A percentile compares a stretch with the other conserved stretches of the same genome.
phyloP scores from a whole-genome alignment of 495 filamentous ascomycete species.

The Chlorociboria aeruginascens region DNA sequence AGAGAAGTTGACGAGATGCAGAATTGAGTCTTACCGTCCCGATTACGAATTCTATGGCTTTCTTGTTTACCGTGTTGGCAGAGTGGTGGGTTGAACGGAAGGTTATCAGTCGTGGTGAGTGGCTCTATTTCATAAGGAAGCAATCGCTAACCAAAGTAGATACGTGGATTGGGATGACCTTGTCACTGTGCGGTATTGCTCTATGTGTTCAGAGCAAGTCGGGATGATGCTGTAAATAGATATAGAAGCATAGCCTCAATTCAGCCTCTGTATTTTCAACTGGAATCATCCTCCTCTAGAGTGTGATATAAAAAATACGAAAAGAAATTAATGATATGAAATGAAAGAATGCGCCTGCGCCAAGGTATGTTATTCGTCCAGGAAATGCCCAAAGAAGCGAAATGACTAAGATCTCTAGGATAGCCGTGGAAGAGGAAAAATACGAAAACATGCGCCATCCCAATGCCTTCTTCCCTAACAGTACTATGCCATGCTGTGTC shows the following conservation, averaged over 20 bases:
- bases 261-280: not conserved
- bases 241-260: not conserved
- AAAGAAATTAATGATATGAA: not conserved
- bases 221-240: slow-evolving; percentile 10
- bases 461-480: not conserved
- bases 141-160: slow-evolving; percentile 31
- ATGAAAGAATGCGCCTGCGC: not conserved
- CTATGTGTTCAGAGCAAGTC: slow-evolving; percentile 67
- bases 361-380: not conserved
- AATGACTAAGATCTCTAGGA: not conserved
- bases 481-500: not conserved
- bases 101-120: slow-evolving; percentile 62
- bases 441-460: not conserved
- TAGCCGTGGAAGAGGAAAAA: not conserved
- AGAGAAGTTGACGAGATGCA: slow-evolving; percentile 19
- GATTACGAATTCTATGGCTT: slow-evolving; percentile 87
- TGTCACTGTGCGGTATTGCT: slow-evolving; percentile 74
- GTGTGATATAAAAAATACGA: too few species aligned
- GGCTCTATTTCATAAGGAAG: not conserved
- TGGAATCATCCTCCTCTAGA: too few species aligned
- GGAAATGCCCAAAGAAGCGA: not conserved
- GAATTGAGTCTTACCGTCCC: slow-evolving; percentile 90
- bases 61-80: slow-evolving; percentile 86
- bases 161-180: slow-evolving; percentile 78
- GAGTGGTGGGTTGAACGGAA: slow-evolving; percentile 94